Conservation (phyloP, 2,329 filamentous ascomycete species). For the Paracorniculantispora psalliotae region DNA sequence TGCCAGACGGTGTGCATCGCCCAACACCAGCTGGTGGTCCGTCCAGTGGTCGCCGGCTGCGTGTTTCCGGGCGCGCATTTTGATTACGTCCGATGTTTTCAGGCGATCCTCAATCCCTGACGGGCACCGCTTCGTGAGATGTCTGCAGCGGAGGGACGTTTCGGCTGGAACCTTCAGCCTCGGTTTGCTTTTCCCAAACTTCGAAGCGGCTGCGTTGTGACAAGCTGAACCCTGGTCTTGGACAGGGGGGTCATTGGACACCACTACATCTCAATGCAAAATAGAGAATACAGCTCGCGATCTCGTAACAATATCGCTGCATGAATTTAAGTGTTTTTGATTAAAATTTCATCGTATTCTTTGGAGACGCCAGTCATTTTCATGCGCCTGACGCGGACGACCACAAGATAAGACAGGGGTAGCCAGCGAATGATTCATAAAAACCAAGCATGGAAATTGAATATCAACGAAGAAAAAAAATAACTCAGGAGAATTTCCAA, state of each 20-base stretch:
- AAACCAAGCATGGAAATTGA: not conserved
- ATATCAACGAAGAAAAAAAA: not conserved
- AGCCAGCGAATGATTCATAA: not conserved
- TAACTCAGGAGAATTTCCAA: not conserved
- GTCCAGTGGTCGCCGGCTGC: not conserved
- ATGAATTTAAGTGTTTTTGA: constrained; percentile 3
- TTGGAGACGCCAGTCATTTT: not conserved
- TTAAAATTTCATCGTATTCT: not conserved
- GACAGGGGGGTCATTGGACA: not conserved
- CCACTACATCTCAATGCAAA: not conserved
- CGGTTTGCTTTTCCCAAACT: not conserved
- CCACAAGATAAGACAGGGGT: not conserved
- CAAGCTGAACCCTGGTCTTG: not conserved
- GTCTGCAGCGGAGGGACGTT: not conserved
- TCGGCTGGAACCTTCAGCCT: not conserved
- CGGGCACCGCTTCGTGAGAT: not conserved
- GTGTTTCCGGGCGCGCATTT: not conserved
- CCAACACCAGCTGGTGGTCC: not conserved
- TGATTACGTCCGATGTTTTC: not conserved
- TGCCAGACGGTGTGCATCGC: not conserved
- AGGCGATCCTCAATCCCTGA: not conserved
- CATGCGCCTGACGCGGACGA: not conserved
- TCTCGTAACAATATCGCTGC: not conserved
- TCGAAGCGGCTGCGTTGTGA: not conserved
- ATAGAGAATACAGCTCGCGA: not conserved